A percentile compares a stretch with the other conserved stretches of the same genome.
Conservation (phyloP, 306 rosid genomes). For the Sechiopsis laciniata region DNA sequence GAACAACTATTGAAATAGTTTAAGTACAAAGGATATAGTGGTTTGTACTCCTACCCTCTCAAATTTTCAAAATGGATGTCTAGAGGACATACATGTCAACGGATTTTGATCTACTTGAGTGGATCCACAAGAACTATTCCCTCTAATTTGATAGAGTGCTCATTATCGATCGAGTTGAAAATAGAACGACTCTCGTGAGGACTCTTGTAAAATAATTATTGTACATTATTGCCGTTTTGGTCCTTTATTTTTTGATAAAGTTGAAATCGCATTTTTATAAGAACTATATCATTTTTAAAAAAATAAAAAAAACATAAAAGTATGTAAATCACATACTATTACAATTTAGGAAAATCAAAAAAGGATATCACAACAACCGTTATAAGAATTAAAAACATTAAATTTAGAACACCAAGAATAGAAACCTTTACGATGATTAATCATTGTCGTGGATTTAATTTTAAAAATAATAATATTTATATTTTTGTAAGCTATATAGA, state of each 20-base stretch:
- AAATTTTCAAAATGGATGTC: slow-evolving; percentile 17
- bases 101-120: slow-evolving; percentile 33
- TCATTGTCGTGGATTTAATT: no score
- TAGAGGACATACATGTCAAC: slow-evolving; percentile 30
- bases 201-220: not conserved
- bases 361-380: no score
- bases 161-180: not conserved
- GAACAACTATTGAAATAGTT: slow-evolving; percentile 18
- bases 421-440: no score
- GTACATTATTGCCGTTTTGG: not conserved
- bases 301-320: no score
- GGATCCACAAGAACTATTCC: not conserved
- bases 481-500: no score
- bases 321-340: no score
- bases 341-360: no score
- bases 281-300: no score
- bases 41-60: not conserved
- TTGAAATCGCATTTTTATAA: no score
- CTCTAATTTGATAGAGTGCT: not conserved
- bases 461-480: no score
- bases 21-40: slow-evolving; percentile 22
- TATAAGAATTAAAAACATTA: no score
- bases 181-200: not conserved
- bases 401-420: no score
- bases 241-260: not conserved